Conservation (phyloP, 139 green algal species). For the Yamagishiella unicocca region DNA sequence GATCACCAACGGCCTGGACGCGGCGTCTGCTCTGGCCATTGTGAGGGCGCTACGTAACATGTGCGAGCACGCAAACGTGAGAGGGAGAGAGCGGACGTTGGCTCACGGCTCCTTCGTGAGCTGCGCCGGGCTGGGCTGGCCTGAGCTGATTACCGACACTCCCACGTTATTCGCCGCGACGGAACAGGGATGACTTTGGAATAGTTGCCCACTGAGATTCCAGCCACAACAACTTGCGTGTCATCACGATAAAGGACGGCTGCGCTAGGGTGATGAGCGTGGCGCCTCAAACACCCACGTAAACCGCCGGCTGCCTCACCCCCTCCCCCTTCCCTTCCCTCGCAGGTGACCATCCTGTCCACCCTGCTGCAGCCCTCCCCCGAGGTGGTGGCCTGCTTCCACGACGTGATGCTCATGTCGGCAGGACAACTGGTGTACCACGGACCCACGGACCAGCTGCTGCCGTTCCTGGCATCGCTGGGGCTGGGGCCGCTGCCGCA, state of each 20-base stretch:
- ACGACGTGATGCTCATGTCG: slow-evolving; percentile 71
- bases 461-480: slow-evolving; percentile 73
- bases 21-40: slow-evolving; percentile 77
- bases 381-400: slow-evolving; percentile 74
- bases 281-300: too few relatives aligned
- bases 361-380: slow-evolving; percentile 89
- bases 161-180: too few relatives aligned
- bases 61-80: slow-evolving; percentile 34
- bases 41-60: slow-evolving; percentile 58
- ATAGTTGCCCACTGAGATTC: too few relatives aligned
- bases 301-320: too few relatives aligned
- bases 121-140: too few relatives aligned
- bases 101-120: too few relatives aligned
- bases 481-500: slow-evolving; percentile 49
- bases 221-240: too few relatives aligned
- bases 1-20: slow-evolving; percentile 72
- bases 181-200: too few relatives aligned
- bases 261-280: too few relatives aligned
- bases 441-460: slow-evolving; percentile 60
- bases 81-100: too few relatives aligned
- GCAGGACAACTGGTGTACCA: slow-evolving; percentile 63
- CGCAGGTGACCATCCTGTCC: slow-evolving; percentile 69
- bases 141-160: too few relatives aligned
- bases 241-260: too few relatives aligned
- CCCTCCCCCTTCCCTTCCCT: not conserved